Evolutionary conservation across 2,329 filamentous ascomycete species (phyloP).

Genomic region (Penicillium sp.): DNA sequence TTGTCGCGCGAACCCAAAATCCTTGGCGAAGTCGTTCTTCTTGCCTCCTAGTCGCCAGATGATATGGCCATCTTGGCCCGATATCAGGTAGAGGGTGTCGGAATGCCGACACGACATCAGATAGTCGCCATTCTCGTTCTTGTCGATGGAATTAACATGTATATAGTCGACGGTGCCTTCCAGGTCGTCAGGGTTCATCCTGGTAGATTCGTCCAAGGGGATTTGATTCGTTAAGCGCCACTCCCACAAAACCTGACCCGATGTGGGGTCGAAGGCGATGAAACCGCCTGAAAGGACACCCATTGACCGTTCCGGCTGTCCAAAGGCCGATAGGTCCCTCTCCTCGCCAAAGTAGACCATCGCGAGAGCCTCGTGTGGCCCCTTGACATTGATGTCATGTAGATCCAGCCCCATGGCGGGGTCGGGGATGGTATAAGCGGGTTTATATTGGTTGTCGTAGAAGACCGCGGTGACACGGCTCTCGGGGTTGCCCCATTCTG

Average conservation of each 20-base stretch:
- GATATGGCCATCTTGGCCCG: constrained; percentile 22
- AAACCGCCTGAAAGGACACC: background rate
- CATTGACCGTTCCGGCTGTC: background rate
- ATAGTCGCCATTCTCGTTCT: constrained; percentile 27
- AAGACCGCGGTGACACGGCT: background rate
- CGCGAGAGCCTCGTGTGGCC: background rate
- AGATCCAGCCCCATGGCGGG: background rate
- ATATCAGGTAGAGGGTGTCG: constrained; percentile 27
- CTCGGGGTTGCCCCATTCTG: background rate
- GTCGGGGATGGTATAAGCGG: background rate
- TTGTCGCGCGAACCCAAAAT: constrained; percentile 27
- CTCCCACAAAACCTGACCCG: background rate
- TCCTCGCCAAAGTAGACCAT: background rate
- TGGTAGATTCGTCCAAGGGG: background rate
- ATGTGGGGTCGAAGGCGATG: background rate
- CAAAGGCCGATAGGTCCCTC: background rate
- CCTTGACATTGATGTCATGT: constrained; percentile 1
- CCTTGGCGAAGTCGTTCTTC: constrained; percentile 16
- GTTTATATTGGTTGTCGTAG: constrained; percentile 5
- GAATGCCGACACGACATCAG: constrained; percentile 27
- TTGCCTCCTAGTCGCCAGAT: constrained; percentile 30
- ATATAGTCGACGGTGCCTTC: constrained; percentile 4
- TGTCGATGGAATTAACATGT: constrained; percentile 29
- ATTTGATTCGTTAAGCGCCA: background rate
- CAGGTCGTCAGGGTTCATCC: background rate